These are phyloP conservation scores for Psilocybe cyanescens DNA, from an alignment of 768 basidiomycete genomes.

Conservation along the genomic window DNA sequence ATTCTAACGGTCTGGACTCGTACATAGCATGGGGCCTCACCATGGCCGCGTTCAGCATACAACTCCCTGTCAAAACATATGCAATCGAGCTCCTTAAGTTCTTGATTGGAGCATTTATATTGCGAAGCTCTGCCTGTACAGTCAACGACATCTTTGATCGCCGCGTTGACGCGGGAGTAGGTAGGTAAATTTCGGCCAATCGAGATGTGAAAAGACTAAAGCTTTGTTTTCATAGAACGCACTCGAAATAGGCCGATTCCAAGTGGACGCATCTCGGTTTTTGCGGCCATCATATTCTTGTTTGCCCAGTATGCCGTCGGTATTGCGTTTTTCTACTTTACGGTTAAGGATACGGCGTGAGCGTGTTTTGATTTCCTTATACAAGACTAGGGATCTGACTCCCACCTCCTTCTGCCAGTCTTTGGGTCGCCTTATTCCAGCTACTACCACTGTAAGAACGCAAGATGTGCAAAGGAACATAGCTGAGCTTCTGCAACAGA, in stretches of 20 bases:
- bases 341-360: slow-evolving; percentile 37
- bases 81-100: slow-evolving; percentile 33
- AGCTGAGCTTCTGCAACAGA: slow-evolving; percentile 42
- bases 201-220: slow-evolving; percentile 46
- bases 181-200: slow-evolving; percentile 33
- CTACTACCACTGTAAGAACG: slow-evolving; percentile 45
- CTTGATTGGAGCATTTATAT: slow-evolving; percentile 40
- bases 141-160: slow-evolving; percentile 61
- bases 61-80: slow-evolving; percentile 36
- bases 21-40: slow-evolving; percentile 52
- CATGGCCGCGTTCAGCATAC: slow-evolving; percentile 46
- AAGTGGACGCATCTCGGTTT: slow-evolving; percentile 50
- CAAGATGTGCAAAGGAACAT: slow-evolving; percentile 25
- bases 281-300: slow-evolving; percentile 43
- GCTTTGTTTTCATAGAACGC: slow-evolving; percentile 41
- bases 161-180: slow-evolving; percentile 55
- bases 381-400: background rate
- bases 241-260: slow-evolving; percentile 51
- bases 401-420: slow-evolving; percentile 24
- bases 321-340: slow-evolving; percentile 39
- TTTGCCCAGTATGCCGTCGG: slow-evolving; percentile 44
- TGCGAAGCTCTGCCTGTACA: slow-evolving; percentile 56
- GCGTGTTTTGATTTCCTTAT: slow-evolving; percentile 14
- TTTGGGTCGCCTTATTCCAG: slow-evolving; percentile 48
- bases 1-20: too few relatives aligned